Evolutionary conservation across 805 yeast species (phyloP).

Genomic region (fission yeast (Schizosaccharomyces pombe)): DNA sequence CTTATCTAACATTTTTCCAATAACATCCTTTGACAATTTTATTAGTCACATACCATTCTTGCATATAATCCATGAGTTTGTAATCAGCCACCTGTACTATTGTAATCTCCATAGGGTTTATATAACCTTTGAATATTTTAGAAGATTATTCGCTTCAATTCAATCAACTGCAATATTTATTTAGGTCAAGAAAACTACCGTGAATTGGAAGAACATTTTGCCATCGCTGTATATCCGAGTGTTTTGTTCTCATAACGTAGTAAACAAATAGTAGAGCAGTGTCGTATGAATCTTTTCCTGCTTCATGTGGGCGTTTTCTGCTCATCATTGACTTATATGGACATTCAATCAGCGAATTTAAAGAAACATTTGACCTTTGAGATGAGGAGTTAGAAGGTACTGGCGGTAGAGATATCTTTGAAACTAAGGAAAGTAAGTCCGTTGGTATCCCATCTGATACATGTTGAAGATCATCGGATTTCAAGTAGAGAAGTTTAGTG

Average conservation of each 20-base stretch:
- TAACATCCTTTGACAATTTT: too few relatives aligned
- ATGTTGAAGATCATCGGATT: not conserved
- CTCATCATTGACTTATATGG: not conserved
- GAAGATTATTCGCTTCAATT: too few relatives aligned
- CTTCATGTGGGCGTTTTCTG: not conserved
- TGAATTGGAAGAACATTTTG: not conserved
- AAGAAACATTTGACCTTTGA: not conserved
- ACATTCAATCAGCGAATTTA: not conserved
- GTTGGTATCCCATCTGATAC: not conserved
- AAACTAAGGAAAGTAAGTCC: not conserved
- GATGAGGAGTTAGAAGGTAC: not conserved
- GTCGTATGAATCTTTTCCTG: not conserved
- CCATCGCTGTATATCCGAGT: not conserved
- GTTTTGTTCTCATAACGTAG: not conserved
- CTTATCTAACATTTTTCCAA: too few relatives aligned
- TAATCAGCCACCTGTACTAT: too few relatives aligned
- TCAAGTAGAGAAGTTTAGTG: not conserved
- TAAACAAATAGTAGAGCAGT: not conserved
- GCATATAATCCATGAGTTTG: too few relatives aligned
- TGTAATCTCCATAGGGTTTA: too few relatives aligned
- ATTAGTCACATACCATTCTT: too few relatives aligned
- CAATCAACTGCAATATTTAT: too few relatives aligned
- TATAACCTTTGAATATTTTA: too few relatives aligned
- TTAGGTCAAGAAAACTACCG: not conserved
- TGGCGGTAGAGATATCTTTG: not conserved